phyloP scores from a whole-genome alignment of 495 filamentous ascomycete genomes.

The Elasticomyces elasticus region DNA sequence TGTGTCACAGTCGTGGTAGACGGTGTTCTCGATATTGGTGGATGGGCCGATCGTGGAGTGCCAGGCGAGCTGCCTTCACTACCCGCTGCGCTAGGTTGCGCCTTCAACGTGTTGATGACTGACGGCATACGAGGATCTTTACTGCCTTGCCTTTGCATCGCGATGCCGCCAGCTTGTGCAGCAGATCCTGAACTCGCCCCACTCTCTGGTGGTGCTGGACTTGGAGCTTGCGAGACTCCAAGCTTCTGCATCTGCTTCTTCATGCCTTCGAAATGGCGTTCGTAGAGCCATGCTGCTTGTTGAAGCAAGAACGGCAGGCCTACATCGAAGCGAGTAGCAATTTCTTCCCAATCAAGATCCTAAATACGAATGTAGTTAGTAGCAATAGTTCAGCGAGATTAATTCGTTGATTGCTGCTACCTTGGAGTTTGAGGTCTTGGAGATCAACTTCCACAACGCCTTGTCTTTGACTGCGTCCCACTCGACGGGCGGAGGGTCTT shows the following conservation, averaged over 20 bases:
- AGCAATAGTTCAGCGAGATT: not conserved
- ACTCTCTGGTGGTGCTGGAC: constrained; percentile 34
- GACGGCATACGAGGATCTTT: constrained; percentile 48
- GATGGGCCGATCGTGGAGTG: constrained; percentile 29
- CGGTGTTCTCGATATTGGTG: constrained; percentile 35
- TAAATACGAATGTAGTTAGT: constrained; percentile 2
- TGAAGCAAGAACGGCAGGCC: constrained; percentile 82
- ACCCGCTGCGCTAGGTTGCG: constrained; percentile 42
- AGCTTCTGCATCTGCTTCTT: constrained; percentile 82
- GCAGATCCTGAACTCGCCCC: constrained; percentile 9
- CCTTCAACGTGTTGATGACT: constrained; percentile 52
- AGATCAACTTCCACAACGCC: constrained; percentile 81
- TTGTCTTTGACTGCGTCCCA: constrained; percentile 78
- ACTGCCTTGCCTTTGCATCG: constrained; percentile 49
- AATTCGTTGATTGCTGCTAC: constrained; percentile 63
- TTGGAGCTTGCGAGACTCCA: constrained; percentile 40
- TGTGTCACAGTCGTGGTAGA: constrained; percentile 40
- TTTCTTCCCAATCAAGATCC: constrained; percentile 18
- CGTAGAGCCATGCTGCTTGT: constrained; percentile 90
- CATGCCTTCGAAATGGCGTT: constrained; percentile 79
- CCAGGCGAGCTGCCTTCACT: constrained; percentile 36
- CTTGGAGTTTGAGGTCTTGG: constrained; percentile 57
- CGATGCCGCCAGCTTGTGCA: constrained; percentile 35
- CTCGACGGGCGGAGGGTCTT: constrained; percentile 73
- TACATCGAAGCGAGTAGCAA: constrained; percentile 52